Evolutionary conservation across 1,139 yeast species (phyloP).

Genomic region (Entelexis paramagnoliae): DNA sequence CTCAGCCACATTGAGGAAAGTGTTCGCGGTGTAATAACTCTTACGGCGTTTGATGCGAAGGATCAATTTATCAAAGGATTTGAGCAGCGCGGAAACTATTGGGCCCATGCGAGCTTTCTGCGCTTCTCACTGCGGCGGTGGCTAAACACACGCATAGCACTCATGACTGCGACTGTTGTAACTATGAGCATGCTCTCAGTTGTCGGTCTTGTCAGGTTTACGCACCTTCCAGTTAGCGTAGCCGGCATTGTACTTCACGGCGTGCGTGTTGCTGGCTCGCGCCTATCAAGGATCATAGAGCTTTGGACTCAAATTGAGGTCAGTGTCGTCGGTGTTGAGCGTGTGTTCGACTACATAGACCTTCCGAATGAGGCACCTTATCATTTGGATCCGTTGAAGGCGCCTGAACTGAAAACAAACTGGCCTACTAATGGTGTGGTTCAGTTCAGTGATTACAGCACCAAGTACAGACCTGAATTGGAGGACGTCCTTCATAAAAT

Average conservation of each 20-base stretch:
- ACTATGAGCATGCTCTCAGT: constrained; percentile 44
- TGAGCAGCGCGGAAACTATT: constrained; percentile 50
- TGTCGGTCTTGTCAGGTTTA: constrained; percentile 43
- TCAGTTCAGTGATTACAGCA: constrained; percentile 46
- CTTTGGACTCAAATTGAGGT: constrained; percentile 21
- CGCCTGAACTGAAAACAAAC: constrained; percentile 32
- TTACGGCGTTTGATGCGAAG: constrained; percentile 44
- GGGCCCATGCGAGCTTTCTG: constrained; percentile 48
- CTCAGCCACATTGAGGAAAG: constrained; percentile 72
- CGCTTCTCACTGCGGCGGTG: constrained; percentile 56
- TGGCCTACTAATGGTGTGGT: constrained; percentile 60
- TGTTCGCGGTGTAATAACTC: constrained; percentile 58
- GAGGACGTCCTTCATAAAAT: constrained; percentile 47
- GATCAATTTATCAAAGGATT: constrained; percentile 46
- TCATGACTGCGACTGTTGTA: constrained; percentile 55
- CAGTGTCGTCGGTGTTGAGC: constrained; percentile 61
- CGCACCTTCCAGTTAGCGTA: constrained; percentile 48
- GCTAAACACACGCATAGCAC: constrained; percentile 58
- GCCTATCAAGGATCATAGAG: constrained; percentile 18
- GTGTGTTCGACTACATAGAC: constrained; percentile 57
- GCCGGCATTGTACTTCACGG: constrained; percentile 60
- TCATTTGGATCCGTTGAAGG: constrained; percentile 30
- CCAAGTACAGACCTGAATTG: constrained; percentile 49
- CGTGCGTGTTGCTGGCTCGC: constrained; percentile 16
- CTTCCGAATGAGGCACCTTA: constrained; percentile 49